phyloP scores from a whole-genome alignment of 306 rosid genomes.

The Gynostemma pentaphyllum region DNA sequence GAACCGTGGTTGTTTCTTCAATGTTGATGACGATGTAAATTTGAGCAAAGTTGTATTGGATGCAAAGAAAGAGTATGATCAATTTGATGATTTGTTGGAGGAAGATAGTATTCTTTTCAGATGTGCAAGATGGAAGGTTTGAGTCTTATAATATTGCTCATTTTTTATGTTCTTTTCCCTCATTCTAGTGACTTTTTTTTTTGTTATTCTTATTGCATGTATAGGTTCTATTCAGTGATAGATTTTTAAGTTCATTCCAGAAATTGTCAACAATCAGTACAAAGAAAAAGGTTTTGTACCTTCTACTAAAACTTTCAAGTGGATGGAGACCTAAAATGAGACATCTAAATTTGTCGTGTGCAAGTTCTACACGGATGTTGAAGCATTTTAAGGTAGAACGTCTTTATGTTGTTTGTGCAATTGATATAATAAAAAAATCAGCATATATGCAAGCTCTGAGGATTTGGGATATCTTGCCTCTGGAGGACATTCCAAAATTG shows the following conservation, averaged over 20 bases:
- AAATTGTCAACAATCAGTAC: conserved; percentile 18
- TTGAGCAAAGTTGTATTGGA: conserved; percentile 46
- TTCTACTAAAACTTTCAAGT: conserved; percentile 41
- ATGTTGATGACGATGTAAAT: conserved; percentile 48
- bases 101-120: conserved; percentile 40
- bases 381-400: conserved; percentile 49
- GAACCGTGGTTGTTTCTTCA: conserved; percentile 45
- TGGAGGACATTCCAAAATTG: conserved; percentile 45
- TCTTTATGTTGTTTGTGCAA: conserved; percentile 38
- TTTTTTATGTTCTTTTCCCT: neutral
- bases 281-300: conserved; percentile 38
- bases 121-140: conserved; percentile 65
- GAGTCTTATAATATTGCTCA: neutral
- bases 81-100: conserved; percentile 58
- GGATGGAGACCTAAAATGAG: conserved; percentile 69
- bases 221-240: conserved; percentile 61
- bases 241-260: conserved; percentile 56
- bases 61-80: conserved; percentile 44
- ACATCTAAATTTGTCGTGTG: conserved; percentile 22
- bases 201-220: neutral
- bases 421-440: conserved; percentile 39
- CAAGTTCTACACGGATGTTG: conserved; percentile 33
- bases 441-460: conserved; percentile 39
- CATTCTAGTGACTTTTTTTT: neutral
- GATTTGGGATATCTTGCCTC: conserved; percentile 62